Percentiles rank a stretch among this genome's conserved stretches.
Conservation (phyloP, 2,329 filamentous ascomycete genomes). For the Meredithiella fracta region DNA sequence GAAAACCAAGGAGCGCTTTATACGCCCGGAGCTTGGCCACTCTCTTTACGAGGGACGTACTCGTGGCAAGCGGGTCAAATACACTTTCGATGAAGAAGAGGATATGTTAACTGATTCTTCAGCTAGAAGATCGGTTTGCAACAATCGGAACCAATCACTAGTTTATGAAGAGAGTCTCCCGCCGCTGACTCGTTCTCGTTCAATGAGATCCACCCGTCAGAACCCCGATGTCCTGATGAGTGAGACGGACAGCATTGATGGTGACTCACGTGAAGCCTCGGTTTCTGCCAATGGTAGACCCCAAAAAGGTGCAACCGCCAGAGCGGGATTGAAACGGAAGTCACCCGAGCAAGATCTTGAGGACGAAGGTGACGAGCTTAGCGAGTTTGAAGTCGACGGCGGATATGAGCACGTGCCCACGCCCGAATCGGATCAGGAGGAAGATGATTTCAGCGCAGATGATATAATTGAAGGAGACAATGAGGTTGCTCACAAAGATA, state of each 20-base stretch:
- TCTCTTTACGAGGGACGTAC: conserved; percentile 94
- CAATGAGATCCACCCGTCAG: conserved; percentile 40
- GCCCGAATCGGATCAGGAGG: conserved; percentile 37
- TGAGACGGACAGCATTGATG: conserved; percentile 25
- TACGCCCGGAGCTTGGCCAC: conserved; percentile 72
- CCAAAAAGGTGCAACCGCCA: conserved; percentile 32
- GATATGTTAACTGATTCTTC: conserved; percentile 50
- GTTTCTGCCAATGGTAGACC: conserved; percentile 32
- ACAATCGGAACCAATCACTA: conserved; percentile 45
- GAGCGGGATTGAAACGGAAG: conserved; percentile 32
- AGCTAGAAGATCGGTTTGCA: conserved; percentile 51
- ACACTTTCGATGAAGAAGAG: conserved; percentile 83
- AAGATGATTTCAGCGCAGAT: conserved; percentile 41
- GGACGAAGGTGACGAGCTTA: conserved; percentile 40
- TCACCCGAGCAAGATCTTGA: conserved; percentile 4
- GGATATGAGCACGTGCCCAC: conserved; percentile 46
- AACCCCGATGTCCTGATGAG: conserved; percentile 42
- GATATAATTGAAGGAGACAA: conserved; percentile 38
- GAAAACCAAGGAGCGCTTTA: conserved; percentile 71
- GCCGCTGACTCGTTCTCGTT: conserved; percentile 5
- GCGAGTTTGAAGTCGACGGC: conserved; percentile 61
- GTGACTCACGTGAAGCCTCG: conserved; percentile 15
- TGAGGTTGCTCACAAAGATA: conserved; percentile 28
- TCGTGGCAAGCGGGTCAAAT: conserved; percentile 87
- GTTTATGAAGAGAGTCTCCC: not conserved